Evolutionary conservation across 352 stramenopile species (phyloP), one percentile per base, ranked within the genome.

Genomic region (Globisporangium okanoganense): DNA sequence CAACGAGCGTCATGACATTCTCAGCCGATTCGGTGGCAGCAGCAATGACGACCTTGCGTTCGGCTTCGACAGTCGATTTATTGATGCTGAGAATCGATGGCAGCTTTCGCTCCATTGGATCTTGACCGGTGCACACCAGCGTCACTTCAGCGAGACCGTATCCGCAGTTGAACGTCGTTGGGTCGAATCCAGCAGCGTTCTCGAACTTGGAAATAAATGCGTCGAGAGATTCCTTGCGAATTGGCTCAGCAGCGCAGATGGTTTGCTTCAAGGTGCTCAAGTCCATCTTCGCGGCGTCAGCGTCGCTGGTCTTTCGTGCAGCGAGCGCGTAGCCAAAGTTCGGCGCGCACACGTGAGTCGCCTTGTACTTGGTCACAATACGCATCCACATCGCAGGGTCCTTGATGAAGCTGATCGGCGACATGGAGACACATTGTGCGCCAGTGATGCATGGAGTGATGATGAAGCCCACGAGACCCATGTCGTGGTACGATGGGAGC

Each of bases 381-480:
- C 81, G 79, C 78, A 94, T 92, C 85, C 85, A 94, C 33, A 94
- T 64, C 14, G 75, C 69, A 1, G 85, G 85, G 69, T 94, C 82
- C 62, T 92, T 92, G 70, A 94, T 92, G 64, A 94, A 94, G 47
- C 79, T 89, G 54, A 91, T 86, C 10, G 85, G 85, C 57, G 85
- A 94, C 80, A 92, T 92, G 41, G 77, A 86, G 36, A 92, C 81
- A 61, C 83, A 92, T 45, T 75, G 74, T 16, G 78, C 79, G 27
- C 65, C 76, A 8, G 65, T 83, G 52, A 87, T 61, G 29, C 72
- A 84, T 5, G 84, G 82, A 29, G 71, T 76, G 57, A 94, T 76
- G 62, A 91, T 90, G 62, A 91, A 92, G n/a, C 85, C 85, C 3
- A 94, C 81, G 31, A 94, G 71, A 0, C 85, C 85, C 85, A 94